Conservation (phyloP, 257 asterid genomes). For the Ballota nigra region DNA sequence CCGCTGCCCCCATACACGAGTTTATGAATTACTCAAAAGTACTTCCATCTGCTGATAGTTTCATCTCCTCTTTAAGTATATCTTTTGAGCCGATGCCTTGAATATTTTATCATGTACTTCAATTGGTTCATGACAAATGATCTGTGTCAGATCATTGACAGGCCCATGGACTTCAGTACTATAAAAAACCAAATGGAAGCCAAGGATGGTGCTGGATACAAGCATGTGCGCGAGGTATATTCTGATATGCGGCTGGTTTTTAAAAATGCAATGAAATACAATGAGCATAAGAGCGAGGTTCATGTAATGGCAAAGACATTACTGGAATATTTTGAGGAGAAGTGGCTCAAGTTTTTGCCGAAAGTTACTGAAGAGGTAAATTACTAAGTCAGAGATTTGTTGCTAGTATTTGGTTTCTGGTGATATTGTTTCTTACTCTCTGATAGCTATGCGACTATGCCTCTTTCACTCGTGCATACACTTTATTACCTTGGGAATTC, state of each 20-base stretch:
- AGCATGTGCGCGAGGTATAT: constrained; percentile 76
- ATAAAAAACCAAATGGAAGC: constrained; percentile 98
- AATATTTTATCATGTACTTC: constrained; percentile 10
- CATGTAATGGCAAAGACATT: constrained; percentile 73
- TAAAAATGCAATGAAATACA: constrained; percentile 89
- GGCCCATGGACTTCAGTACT: constrained; percentile 99
- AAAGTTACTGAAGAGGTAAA: constrained; percentile 92
- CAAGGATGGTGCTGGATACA: constrained; percentile 90
- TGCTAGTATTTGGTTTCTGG: neutral
- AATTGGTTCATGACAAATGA: constrained; percentile 35
- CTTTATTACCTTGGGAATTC: neutral
- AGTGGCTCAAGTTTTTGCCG: constrained; percentile 83
- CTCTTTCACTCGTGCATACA: neutral
- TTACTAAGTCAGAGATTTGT: constrained; percentile 13
- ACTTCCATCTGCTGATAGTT: neutral
- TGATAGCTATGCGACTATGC: neutral
- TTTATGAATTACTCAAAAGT: neutral
- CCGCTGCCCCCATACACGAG: neutral
- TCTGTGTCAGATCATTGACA: constrained; percentile 80
- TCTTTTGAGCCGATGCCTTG: constrained; percentile 5
- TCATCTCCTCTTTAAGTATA: constrained; percentile 6
- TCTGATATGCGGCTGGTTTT: constrained; percentile 80
- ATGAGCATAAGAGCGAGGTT: constrained; percentile 83
- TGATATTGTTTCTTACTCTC: neutral
- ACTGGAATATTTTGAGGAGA: constrained; percentile 82